Evolutionary conservation across 2,329 filamentous ascomycete genomes (phyloP).

Genomic region (Aspergillus fischeri): DNA sequence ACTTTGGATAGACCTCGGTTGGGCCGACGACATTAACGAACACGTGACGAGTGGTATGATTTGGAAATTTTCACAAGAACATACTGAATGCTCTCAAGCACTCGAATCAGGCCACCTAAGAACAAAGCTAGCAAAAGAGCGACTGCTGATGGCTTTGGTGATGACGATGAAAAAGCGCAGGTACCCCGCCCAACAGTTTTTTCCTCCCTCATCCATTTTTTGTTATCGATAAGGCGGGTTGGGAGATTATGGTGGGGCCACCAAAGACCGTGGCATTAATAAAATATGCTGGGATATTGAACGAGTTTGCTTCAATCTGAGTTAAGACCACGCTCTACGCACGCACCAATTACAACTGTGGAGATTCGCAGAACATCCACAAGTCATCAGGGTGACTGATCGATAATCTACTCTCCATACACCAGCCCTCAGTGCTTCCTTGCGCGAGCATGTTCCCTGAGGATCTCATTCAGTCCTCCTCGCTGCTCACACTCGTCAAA

Average conservation of each 20-base stretch:
- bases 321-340: background rate
- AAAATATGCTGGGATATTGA: background rate
- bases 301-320: background rate
- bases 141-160: background rate
- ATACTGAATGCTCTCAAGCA: background rate
- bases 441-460: slow-evolving; percentile 41
- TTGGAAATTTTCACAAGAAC: background rate
- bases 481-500: slow-evolving; percentile 53
- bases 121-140: background rate
- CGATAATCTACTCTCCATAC: background rate
- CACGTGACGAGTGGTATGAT: background rate
- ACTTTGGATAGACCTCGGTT: background rate
- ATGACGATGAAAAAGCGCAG: background rate
- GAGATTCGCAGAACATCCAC: background rate
- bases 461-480: slow-evolving; percentile 49
- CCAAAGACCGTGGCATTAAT: background rate
- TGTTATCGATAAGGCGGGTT: background rate
- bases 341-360: background rate
- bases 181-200: background rate
- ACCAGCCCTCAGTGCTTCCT: background rate
- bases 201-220: background rate
- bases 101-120: background rate
- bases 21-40: background rate
- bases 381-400: too few species aligned
- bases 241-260: background rate